Conservation (phyloP, 441 rosid genomes). For the Brassica balearica region DNA sequence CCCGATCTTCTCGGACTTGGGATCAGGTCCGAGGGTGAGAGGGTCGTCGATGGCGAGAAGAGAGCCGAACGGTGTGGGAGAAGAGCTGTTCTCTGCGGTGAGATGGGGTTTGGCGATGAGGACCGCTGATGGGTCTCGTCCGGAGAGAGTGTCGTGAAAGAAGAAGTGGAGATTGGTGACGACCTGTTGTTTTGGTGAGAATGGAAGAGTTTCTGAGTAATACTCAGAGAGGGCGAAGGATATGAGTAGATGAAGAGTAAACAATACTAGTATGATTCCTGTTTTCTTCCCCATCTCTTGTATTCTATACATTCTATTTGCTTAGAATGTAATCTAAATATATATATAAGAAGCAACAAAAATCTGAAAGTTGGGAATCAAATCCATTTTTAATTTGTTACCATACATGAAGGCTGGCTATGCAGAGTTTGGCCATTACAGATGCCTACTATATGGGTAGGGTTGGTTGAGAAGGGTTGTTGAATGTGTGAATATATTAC, state of each 20-base stretch:
- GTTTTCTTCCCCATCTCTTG: constrained; percentile 16
- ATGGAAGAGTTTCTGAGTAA: constrained; percentile 39
- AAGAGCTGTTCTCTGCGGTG: background rate
- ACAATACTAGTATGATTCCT: background rate
- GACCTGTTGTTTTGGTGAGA: constrained; percentile 25
- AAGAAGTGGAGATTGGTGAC: constrained; percentile 56
- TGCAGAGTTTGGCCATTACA: background rate
- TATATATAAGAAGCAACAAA: background rate
- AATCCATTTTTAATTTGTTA: background rate
- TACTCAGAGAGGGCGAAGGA: constrained; percentile 29
- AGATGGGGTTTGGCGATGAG: constrained; percentile 32
- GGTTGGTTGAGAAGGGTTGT: background rate
- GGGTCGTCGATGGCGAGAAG: constrained; percentile 37
- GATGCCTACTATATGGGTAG: background rate
- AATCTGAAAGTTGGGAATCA: background rate
- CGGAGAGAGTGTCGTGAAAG: constrained; percentile 55
- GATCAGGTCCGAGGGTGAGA: constrained; percentile 36
- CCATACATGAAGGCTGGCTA: background rate
- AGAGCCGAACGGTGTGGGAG: constrained; percentile 34
- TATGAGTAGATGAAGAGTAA: constrained; percentile 24
- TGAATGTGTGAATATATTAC: background rate
- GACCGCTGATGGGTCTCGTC: constrained; percentile 30
- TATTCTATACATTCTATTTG: background rate
- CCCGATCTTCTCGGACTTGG: constrained; percentile 31
- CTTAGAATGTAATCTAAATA: background rate